phyloP scores from a whole-genome alignment of 805 yeast genomes.

The Hanseniaspora thailandica region DNA sequence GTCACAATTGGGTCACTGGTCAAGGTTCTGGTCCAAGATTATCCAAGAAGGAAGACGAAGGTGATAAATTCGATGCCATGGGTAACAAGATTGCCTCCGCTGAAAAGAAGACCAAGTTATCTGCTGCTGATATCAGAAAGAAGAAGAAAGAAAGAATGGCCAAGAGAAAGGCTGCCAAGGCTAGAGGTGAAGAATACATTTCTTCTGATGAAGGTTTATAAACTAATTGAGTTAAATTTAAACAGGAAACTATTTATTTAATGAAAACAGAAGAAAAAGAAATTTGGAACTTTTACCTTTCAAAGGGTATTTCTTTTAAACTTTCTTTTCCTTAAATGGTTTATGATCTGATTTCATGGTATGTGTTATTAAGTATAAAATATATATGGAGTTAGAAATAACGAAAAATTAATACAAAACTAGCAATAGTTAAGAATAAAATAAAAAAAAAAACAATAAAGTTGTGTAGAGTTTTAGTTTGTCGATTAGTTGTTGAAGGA shows the following conservation, averaged over 20 bases:
- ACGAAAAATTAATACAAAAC: not conserved
- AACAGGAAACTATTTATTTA: constrained; percentile 2
- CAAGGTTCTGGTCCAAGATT: constrained; percentile 99
- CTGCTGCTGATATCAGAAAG: constrained; percentile 99
- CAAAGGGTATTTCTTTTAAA: not conserved
- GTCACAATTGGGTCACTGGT: constrained; percentile 99
- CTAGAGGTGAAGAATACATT: constrained; percentile 96
- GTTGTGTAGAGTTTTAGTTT: not conserved
- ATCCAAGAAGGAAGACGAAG: constrained; percentile 91
- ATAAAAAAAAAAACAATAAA: not conserved
- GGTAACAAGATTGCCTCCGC: constrained; percentile 97
- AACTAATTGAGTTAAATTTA: constrained; percentile 20
- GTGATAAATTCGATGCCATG: constrained; percentile 98
- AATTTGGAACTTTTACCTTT: not conserved
- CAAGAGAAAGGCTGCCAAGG: constrained; percentile 99
- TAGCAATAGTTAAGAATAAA: constrained; percentile 2
- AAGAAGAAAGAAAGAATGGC: constrained; percentile 99
- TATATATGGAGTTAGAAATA: not conserved
- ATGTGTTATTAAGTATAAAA: not conserved
- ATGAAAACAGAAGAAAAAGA: not conserved
- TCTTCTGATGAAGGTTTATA: constrained; percentile 77
- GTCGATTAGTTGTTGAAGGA: not conserved
- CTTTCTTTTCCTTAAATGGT: not conserved
- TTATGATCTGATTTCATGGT: not conserved
- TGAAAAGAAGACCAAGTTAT: constrained; percentile 94